A percentile compares a stretch with the other conserved stretches of the same genome.
Conservation (phyloP, 2,329 filamentous ascomycete genomes). For the Monosporascus cannonballus region DNA sequence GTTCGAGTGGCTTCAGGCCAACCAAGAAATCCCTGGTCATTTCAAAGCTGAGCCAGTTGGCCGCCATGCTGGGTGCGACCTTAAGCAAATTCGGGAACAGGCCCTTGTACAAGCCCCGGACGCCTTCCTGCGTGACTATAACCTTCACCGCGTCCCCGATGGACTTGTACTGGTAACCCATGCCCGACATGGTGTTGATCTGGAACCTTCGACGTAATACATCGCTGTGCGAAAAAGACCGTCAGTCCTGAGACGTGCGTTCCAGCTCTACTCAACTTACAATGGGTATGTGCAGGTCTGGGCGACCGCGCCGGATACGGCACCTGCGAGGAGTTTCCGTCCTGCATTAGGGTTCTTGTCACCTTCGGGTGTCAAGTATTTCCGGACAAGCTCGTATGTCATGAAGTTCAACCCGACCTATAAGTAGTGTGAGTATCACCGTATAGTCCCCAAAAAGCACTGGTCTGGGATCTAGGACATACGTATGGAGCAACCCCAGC, state of each 20-base stretch:
- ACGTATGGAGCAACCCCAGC: slow-evolving; percentile 95
- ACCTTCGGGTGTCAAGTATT: slow-evolving; percentile 79
- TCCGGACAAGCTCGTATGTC: slow-evolving; percentile 87
- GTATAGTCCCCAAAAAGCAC: not conserved
- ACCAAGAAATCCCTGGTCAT: slow-evolving; percentile 83
- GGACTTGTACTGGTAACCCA: slow-evolving; percentile 92
- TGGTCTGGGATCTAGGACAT: slow-evolving; percentile 16
- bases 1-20: slow-evolving; percentile 42
- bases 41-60: slow-evolving; percentile 97
- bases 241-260: not conserved
- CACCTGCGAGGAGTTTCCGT: slow-evolving; percentile 83
- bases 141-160: slow-evolving; percentile 76
- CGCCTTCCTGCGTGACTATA: slow-evolving; percentile 78
- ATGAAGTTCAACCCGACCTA: slow-evolving; percentile 96
- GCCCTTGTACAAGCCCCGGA: slow-evolving; percentile 87
- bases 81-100: slow-evolving; percentile 94
- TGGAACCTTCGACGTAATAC: slow-evolving; percentile 92
- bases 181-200: slow-evolving; percentile 98
- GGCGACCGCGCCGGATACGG: slow-evolving; percentile 90
- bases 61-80: slow-evolving; percentile 97
- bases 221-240: slow-evolving; percentile 49
- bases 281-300: slow-evolving; percentile 99
- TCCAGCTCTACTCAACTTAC: slow-evolving; percentile 45
- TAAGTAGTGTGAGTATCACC: slow-evolving; percentile 12
- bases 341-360: slow-evolving; percentile 73